Base-by-base conservation (phyloP, 2,329 filamentous ascomycete species). In the Beauveria medogensis region DNA sequence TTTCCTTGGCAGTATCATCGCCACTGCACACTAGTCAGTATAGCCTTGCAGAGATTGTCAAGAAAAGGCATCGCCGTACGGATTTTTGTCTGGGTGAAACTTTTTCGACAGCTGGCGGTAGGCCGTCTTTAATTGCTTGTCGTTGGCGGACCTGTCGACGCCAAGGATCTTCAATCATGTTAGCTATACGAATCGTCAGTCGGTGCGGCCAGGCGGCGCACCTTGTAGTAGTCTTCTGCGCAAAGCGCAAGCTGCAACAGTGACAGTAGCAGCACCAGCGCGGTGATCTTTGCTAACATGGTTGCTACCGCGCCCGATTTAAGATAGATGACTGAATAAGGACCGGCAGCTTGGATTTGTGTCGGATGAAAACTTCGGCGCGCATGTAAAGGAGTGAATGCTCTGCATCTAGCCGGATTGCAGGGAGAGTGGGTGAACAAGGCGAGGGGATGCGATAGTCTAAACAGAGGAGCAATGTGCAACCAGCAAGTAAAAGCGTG, bases 61-160 rank as follows among this genome's bases (percentile, higher is more conserved):
- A 40, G 41, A 14, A 44, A 40, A 52, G 41, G 54, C 14, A 51
- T 60, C 55, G 50, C 78, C 89, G 69, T 83, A 94, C 88, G 93
- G 92, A 69, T 97, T 97, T 83, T 99, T 99, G 76, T 99, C 94
- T 3, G 94, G 94, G 71, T 99, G 94, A 74, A 84, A 97, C 73
- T 95, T 96, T 76, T 97, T 97, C 78, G 90, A 95, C 12, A 99
- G 81, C 63, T 86, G 87, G 63, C 92, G 86, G 75, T 99, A 99
- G 24, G 94, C 92, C 51, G 90, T 89, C 76, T 99, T 99, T 72
- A 99, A 88, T 69, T 97, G 89, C 69, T 87, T 87, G 59, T 96
- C 92, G 52, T 85, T 87, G 18, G 93, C 93, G 63, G 87, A 80
- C 69, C 85, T 91, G 69, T 88, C 83, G 65, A 99, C 77, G 59